Evolutionary conservation across 805 yeast species (phyloP), one percentile per base, ranked within the genome.

Genomic region (Pachysolen tannophilus): DNA sequence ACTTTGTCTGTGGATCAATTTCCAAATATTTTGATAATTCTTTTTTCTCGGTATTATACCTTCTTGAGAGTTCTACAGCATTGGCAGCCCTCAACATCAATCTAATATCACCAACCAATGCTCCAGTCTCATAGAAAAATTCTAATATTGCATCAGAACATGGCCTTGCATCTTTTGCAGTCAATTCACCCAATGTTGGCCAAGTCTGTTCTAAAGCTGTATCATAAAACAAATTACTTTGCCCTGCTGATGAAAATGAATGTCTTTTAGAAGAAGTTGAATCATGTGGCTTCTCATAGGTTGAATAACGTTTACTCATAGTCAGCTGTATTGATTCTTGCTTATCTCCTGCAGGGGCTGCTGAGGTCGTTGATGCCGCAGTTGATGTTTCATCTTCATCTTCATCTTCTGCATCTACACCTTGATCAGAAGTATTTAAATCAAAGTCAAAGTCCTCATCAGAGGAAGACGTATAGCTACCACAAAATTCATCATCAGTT

Each of bases 71-170:
- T 34, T 70, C 73, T 32, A 71, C 52, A 1, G 66, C 75, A 48
- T 77, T 76, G 39, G 65, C 52, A 0, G 78, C 67, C 35, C 82
- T 58, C 31, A 77, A 47, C 66, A 80, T 67, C 40, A 82, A 53
- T 45, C 78, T 76, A 56, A 76, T 61, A 48, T 82, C 90, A 40
- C 77, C 70, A 0, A 74, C 74, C 28, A 78, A 52, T 0, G 77
- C 72, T 1, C 81, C 77, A 4, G 73, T 59, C 43, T 82, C 84
- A 46, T 72, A 74, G 29, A 82, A 69, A 30, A 75, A 52, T 39
- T 77, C 79, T 28, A 82, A 62, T 5, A 75, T 60, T 29, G 60
- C 56, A 40, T 72, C 78, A 10, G 70, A 61, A 5, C 86, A 78
- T 10, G 74, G 64, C 2, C 74, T 68, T 0, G 81, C 61, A 34